Evolutionary conservation across 1,139 yeast species (phyloP).

Genomic region (Ashbya aceris): DNA sequence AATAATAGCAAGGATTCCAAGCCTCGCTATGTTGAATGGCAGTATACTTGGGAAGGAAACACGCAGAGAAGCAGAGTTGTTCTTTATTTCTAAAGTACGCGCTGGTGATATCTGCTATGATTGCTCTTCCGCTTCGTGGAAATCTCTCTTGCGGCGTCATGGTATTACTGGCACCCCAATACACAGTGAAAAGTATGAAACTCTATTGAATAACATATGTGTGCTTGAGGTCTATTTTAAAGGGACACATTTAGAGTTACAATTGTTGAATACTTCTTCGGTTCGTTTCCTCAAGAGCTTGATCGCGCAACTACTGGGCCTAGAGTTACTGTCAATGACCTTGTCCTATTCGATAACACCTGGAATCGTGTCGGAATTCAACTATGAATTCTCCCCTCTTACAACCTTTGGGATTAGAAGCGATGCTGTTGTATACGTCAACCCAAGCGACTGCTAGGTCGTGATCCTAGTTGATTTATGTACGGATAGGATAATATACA

Average conservation of each 20-base stretch:
- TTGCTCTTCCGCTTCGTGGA: constrained; percentile 12
- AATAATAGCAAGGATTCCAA: constrained; percentile 42
- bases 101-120: constrained; percentile 29
- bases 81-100: constrained; percentile 46
- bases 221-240: constrained; percentile 12
- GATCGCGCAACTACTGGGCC: constrained; percentile 9
- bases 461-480: too few relatives aligned
- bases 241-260: constrained; percentile 3
- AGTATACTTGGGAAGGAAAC: constrained; percentile 38
- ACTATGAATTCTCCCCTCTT: constrained; percentile 18
- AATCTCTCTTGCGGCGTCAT: constrained; percentile 13
- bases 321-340: constrained; percentile 8
- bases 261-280: constrained; percentile 12
- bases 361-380: constrained; percentile 10
- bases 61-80: constrained; percentile 57
- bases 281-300: constrained; percentile 19
- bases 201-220: constrained; percentile 5
- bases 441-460: background rate
- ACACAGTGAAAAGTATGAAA: background rate
- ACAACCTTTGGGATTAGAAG: constrained; percentile 11
- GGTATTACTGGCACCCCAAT: constrained; percentile 4
- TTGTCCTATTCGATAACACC: constrained; percentile 9
- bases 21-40: constrained; percentile 46
- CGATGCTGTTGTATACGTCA: constrained; percentile 11
- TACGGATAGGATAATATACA: too few relatives aligned